These are phyloP conservation scores for Hysterangium stoloniferum DNA, from an alignment of 768 basidiomycete genomes.

Conservation along the genomic window DNA sequence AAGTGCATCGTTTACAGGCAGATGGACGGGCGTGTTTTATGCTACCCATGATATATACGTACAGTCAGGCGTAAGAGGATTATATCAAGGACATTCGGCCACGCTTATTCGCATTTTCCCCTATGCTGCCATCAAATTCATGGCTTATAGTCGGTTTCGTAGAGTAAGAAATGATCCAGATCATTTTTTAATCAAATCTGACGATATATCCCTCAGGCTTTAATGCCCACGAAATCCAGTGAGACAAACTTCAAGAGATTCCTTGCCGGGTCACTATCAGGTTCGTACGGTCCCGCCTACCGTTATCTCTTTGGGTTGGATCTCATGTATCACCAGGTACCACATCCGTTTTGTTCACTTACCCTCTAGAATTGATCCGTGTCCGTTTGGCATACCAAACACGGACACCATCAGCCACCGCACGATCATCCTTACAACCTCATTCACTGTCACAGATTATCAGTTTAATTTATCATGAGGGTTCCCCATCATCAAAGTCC, in stretches of 20 bases:
- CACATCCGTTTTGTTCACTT: slow-evolving; percentile 84
- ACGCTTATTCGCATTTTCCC: slow-evolving; percentile 93
- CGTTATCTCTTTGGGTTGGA: neutral
- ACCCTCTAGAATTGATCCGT: slow-evolving; percentile 91
- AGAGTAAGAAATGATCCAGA: slow-evolving; percentile 35
- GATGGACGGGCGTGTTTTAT: slow-evolving; percentile 76
- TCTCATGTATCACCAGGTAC: slow-evolving; percentile 42
- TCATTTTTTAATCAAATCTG: no score
- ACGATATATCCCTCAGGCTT: slow-evolving; percentile 35
- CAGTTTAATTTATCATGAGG: slow-evolving; percentile 15
- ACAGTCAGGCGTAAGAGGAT: slow-evolving; percentile 62
- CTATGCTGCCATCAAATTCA: slow-evolving; percentile 95
- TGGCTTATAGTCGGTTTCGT: slow-evolving; percentile 89
- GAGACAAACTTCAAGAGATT: slow-evolving; percentile 81
- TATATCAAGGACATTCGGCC: slow-evolving; percentile 94
- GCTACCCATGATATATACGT: slow-evolving; percentile 69
- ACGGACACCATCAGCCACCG: slow-evolving; percentile 23
- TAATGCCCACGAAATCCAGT: slow-evolving; percentile 76
- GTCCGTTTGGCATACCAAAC: slow-evolving; percentile 93
- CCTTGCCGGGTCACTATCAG: slow-evolving; percentile 79
- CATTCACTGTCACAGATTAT: slow-evolving; percentile 18
- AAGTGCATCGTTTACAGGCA: slow-evolving; percentile 42
- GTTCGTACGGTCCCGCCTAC: slow-evolving; percentile 32
- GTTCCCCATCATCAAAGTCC: neutral
- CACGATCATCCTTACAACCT: slow-evolving; percentile 13